phyloP scores from a whole-genome alignment of 1,284 basidiomycete genomes.

The Trichosporon sp. region DNA sequence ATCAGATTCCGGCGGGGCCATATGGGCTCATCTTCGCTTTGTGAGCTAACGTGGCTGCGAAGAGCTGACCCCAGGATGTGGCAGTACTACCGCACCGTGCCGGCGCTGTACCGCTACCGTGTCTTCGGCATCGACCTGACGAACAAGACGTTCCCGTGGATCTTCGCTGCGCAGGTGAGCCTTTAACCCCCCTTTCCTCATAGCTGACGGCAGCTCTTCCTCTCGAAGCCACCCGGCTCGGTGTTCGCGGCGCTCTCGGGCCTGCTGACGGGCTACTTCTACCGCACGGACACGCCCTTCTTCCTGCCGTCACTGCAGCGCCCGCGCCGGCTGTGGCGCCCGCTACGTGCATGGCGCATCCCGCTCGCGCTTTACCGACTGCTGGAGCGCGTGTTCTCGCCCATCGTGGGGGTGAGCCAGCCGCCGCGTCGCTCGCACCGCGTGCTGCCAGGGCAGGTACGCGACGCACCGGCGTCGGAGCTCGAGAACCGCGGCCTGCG shows the following conservation, averaged over 20 bases:
- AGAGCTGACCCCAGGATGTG: slow-evolving; percentile 57
- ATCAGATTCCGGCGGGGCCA: slow-evolving; percentile 70
- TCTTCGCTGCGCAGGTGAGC: slow-evolving; percentile 62
- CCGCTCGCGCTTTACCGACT: slow-evolving; percentile 58
- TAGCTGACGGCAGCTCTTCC: slow-evolving; percentile 57
- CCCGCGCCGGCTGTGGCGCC: slow-evolving; percentile 29
- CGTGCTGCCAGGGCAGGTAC: slow-evolving; percentile 57
- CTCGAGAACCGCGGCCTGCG: slow-evolving; percentile 38
- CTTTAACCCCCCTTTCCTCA: too few species aligned
- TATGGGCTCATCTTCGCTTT: slow-evolving; percentile 57
- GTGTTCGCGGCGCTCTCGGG: slow-evolving; percentile 61
- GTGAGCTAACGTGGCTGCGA: slow-evolving; percentile 22
- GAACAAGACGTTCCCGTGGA: slow-evolving; percentile 68
- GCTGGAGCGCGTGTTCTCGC: slow-evolving; percentile 56
- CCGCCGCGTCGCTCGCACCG: slow-evolving; percentile 57
- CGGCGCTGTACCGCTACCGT: slow-evolving; percentile 67
- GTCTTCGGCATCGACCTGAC: slow-evolving; percentile 68
- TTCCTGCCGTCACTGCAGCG: slow-evolving; percentile 33
- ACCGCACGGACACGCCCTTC: slow-evolving; percentile 68
- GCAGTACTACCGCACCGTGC: slow-evolving; percentile 72
- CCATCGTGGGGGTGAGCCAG: slow-evolving; percentile 61
- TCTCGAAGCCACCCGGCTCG: slow-evolving; percentile 64
- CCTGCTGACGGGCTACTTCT: slow-evolving; percentile 65
- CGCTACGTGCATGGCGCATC: slow-evolving; percentile 67
- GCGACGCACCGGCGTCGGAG: slow-evolving; percentile 11